Evolutionary conservation across 2,329 filamentous ascomycete species (phyloP).

Genomic region (Daldinia sp.): DNA sequence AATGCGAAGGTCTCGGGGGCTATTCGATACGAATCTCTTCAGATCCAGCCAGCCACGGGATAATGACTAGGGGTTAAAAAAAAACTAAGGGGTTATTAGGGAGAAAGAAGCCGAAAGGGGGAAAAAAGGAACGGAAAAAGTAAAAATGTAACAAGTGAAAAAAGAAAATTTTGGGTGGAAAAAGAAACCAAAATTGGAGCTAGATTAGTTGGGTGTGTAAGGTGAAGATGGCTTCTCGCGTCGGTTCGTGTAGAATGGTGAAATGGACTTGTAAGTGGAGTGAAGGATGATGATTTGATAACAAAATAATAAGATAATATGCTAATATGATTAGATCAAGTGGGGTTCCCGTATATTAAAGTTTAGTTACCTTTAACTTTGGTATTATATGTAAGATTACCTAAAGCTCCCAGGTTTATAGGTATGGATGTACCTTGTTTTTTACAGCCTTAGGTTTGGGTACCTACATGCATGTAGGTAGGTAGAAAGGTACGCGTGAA

Average conservation of each 20-base stretch:
- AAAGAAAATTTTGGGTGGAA: neutral
- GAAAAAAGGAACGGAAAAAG: neutral
- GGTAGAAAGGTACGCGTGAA: too few relatives aligned
- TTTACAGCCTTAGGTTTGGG: too few relatives aligned
- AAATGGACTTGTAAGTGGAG: neutral
- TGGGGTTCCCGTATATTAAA: slow-evolving; percentile 9
- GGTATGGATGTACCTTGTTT: too few relatives aligned
- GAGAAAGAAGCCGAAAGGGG: neutral
- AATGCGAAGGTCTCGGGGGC: slow-evolving; percentile 8
- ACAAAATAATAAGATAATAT: too few relatives aligned
- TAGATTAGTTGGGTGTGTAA: slow-evolving; percentile 2
- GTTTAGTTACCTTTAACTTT: neutral
- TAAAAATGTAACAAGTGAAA: neutral
- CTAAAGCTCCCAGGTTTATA: neutral
- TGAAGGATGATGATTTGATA: too few relatives aligned
- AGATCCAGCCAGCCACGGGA: neutral
- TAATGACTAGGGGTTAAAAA: too few relatives aligned
- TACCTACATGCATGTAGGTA: neutral
- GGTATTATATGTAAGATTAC: neutral
- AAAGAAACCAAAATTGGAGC: slow-evolving; percentile 13
- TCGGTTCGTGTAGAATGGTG: slow-evolving; percentile 9
- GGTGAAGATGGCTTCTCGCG: slow-evolving; percentile 15
- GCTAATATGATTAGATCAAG: slow-evolving; percentile 29
- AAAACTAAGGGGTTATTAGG: neutral
- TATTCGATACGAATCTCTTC: slow-evolving; percentile 5